Evolutionary conservation across 257 asterid genomes (phyloP).

Genomic region (Apocynum venetum): DNA sequence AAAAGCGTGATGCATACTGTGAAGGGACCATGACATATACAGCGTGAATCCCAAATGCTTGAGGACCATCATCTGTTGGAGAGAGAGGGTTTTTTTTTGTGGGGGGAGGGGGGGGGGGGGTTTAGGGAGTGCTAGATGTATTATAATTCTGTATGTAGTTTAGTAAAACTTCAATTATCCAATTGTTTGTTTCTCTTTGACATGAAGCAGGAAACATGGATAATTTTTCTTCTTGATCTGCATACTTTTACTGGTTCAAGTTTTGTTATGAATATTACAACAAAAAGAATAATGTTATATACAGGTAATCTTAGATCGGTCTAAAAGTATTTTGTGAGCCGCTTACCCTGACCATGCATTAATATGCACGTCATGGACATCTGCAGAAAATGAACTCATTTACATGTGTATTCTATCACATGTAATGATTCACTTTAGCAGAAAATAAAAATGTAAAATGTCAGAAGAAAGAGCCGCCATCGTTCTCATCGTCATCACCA

Average conservation of each 20-base stretch:
- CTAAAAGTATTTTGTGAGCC: background rate
- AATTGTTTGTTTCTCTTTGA: background rate
- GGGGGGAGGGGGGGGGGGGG: no score
- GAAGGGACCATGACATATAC: no score
- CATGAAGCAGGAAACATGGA: background rate
- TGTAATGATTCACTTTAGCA: background rate
- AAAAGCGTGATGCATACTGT: background rate
- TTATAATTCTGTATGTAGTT: background rate
- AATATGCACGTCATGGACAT: background rate
- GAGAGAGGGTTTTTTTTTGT: no score
- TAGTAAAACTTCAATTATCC: background rate
- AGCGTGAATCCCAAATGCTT: background rate
- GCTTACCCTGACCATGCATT: background rate
- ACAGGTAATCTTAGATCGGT: background rate
- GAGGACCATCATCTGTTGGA: background rate
- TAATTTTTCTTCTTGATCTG: background rate
- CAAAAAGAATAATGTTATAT: background rate
- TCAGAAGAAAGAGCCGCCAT: slow-evolving; percentile 23
- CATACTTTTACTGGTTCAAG: background rate
- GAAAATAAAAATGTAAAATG: background rate
- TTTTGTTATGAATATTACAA: background rate
- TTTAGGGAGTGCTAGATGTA: no score
- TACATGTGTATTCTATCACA: background rate
- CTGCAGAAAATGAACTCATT: slow-evolving; percentile 7
- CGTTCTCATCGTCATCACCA: slow-evolving; percentile 38